Evolutionary conservation across 2,329 filamentous ascomycete genomes (phyloP), one percentile per base, ranked within the genome.

Genomic region (Purpureocillium lavendulum): DNA sequence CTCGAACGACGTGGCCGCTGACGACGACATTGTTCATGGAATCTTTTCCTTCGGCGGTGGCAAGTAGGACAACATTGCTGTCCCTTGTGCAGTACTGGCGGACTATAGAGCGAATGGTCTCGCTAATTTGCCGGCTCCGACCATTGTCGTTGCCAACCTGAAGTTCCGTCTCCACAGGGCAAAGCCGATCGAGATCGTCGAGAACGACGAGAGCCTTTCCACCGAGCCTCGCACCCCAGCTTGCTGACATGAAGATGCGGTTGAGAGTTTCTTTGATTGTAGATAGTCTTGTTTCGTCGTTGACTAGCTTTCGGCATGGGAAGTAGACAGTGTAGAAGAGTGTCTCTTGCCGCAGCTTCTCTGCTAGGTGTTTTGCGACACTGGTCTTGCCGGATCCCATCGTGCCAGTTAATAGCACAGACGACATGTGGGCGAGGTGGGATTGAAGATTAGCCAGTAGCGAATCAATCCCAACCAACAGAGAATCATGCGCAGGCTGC

Each of bases 91-190:
- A 95, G 57, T 90, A 89, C 54, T 96, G 84, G 40, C 82, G 77
- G 1, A 90, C 85, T 47, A 92, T 80, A 1, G 84, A 79, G 55
- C 86, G 84, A 5, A 98, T 74, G 1, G 87, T 79, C 60, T 98
- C 92, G 56, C 89, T 95, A 41, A 96, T 79, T 52, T 97, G 89
- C 28, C 88, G 79, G 57, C 89, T 97, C 46, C 90, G 78, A 14
- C 87, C 87, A 54, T 98, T 97, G 50, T 97, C 88, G 43, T 88
- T 89, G 45, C 87, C 87, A 4, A 94, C 86, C 60, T 96, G 87
- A 11, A 98, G 71, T 58, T 98, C 92, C 0, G 89, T 96, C 62
- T 98, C 94, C 1, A 82, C 83, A 0, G 92, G 90, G 55, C 90
- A 97, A 2, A 98, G 70, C 53, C 87, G 87, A 61, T 98, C 92